These are phyloP conservation scores for Talaromyces islandicus DNA, from an alignment of 2,329 filamentous ascomycete species.

Conservation along the genomic window DNA sequence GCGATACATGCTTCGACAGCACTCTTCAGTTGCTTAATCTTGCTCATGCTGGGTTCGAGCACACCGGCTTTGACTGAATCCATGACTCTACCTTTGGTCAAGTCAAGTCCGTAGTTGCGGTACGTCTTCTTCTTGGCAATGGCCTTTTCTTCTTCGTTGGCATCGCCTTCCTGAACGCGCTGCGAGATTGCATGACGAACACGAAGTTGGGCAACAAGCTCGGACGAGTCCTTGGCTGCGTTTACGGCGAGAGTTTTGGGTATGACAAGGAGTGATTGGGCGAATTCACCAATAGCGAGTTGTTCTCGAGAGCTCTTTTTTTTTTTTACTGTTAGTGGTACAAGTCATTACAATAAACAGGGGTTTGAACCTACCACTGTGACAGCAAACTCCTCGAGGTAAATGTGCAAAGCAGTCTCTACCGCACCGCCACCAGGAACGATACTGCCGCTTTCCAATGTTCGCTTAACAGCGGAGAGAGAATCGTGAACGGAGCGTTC, in stretches of 20 bases:
- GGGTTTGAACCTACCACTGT: conserved; percentile 62
- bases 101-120: conserved; percentile 95
- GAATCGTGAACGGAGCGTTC: conserved; percentile 97
- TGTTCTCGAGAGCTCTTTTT: conserved; percentile 79
- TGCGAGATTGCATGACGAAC: conserved; percentile 92
- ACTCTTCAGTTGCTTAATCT: conserved; percentile 96
- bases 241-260: conserved; percentile 97
- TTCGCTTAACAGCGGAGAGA: conserved; percentile 92
- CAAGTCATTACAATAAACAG: neutral
- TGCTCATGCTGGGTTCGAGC: conserved; percentile 95
- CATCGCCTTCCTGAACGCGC: conserved; percentile 77
- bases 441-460: conserved; percentile 91
- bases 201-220: conserved; percentile 91
- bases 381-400: conserved; percentile 96
- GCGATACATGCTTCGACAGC: conserved; percentile 97
- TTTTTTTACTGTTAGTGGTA: neutral
- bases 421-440: conserved; percentile 95
- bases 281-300: conserved; percentile 95
- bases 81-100: conserved; percentile 81
- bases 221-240: conserved; percentile 91
- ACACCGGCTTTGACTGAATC: conserved; percentile 94
- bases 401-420: conserved; percentile 98
- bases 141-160: conserved; percentile 74
- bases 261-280: conserved; percentile 85
- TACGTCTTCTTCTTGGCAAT: conserved; percentile 93